These are phyloP conservation scores for Meyerozyma carpophila DNA, from an alignment of 1,139 yeast genomes.

Conservation along the genomic window DNA sequence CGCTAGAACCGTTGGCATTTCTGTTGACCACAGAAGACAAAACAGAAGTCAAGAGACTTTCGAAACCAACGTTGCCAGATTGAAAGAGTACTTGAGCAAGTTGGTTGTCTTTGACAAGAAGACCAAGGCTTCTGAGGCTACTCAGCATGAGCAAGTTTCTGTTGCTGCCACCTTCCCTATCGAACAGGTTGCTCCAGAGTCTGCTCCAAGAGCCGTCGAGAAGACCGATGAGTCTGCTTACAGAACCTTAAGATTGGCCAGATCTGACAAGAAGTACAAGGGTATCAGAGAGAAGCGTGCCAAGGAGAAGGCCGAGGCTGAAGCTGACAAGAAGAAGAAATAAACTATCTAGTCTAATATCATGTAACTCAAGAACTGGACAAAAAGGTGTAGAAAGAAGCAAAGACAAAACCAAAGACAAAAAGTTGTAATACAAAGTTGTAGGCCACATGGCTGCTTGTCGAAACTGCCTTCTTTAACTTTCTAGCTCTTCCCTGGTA, in stretches of 20 bases:
- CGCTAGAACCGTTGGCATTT: conserved; percentile 97
- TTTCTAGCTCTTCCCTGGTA: no score
- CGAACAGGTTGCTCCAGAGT: conserved; percentile 67
- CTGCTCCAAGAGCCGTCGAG: conserved; percentile 88
- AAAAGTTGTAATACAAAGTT: no score
- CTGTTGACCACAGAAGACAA: conserved; percentile 99
- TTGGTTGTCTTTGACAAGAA: conserved; percentile 94
- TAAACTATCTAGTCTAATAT: conserved; percentile 29
- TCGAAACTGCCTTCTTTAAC: no score
- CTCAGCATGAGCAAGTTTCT: conserved; percentile 69
- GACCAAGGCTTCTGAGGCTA: conserved; percentile 66
- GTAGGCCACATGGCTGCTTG: no score
- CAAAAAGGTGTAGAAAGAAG: no score
- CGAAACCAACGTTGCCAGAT: conserved; percentile 92
- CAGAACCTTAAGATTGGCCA: conserved; percentile 94
- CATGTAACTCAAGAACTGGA: not conserved
- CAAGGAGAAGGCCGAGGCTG: conserved; percentile 96
- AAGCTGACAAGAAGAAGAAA: conserved; percentile 95
- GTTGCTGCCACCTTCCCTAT: conserved; percentile 89
- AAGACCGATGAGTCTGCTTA: conserved; percentile 81
- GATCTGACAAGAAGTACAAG: conserved; percentile 86
- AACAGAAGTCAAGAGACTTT: conserved; percentile 97
- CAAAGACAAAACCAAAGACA: no score
- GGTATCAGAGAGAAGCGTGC: conserved; percentile 99
- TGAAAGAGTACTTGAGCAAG: conserved; percentile 93